phyloP scores from a whole-genome alignment of 2,329 filamentous ascomycete genomes.

The Clonostachys chloroleuca region DNA sequence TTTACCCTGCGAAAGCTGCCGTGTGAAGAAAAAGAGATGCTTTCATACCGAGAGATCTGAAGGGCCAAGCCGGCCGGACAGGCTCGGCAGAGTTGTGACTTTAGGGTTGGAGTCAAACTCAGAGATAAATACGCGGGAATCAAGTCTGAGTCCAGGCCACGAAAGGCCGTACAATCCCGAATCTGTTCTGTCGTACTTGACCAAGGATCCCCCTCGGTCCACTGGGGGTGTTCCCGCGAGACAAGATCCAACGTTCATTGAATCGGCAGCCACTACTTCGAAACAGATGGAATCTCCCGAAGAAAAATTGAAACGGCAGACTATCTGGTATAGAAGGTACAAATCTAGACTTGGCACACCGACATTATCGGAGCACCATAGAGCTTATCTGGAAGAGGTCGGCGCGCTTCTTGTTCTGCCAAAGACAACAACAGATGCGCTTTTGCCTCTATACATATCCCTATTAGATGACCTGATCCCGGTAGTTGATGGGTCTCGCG shows the following conservation, averaged over 20 bases:
- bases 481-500: slow-evolving; percentile 5
- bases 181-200: slow-evolving; percentile 8
- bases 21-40: slow-evolving; percentile 9
- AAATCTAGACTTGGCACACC: not conserved
- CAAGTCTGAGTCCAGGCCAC: slow-evolving; percentile 4
- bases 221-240: too few relatives aligned
- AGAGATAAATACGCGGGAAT: slow-evolving; percentile 1
- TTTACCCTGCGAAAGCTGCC: slow-evolving; percentile 9
- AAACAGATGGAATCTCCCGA: too few relatives aligned
- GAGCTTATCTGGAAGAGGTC: slow-evolving; percentile 7
- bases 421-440: slow-evolving; percentile 6
- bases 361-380: slow-evolving; percentile 4
- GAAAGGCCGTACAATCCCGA: slow-evolving; percentile 11
- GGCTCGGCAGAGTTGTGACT: too few relatives aligned
- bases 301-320: too few relatives aligned
- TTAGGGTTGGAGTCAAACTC: not conserved
- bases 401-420: slow-evolving; percentile 8
- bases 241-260: too few relatives aligned
- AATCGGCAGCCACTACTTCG: too few relatives aligned
- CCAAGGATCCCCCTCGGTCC: slow-evolving; percentile 2
- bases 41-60: slow-evolving; percentile 2
- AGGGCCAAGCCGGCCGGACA: too few relatives aligned
- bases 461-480: slow-evolving; percentile 9
- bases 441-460: slow-evolving; percentile 8
- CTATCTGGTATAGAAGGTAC: slow-evolving; percentile 8